A percentile compares a stretch with the other conserved stretches of the same genome.
Evolutionary conservation across 1,284 basidiomycete species (phyloP).

Genomic region (Heliocybe sulcata): DNA sequence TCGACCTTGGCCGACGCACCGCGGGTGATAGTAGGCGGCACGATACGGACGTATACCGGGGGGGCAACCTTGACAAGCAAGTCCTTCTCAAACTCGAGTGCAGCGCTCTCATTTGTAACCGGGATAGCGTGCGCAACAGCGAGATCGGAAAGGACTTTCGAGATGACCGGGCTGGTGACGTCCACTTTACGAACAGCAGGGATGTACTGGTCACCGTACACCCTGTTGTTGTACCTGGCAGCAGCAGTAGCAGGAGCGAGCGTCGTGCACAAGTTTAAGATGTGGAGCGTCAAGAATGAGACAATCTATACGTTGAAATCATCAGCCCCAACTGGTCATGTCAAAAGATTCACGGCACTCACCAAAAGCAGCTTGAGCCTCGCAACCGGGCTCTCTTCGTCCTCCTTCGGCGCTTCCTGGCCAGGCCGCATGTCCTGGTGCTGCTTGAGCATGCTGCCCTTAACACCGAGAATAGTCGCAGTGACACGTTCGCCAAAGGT

Average conservation of each 20-base stretch:
- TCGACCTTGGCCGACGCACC: slow-evolving; percentile 42
- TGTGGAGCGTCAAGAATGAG: slow-evolving; percentile 83
- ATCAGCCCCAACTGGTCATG: background rate
- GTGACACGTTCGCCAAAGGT: slow-evolving; percentile 39
- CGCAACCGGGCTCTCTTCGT: slow-evolving; percentile 74
- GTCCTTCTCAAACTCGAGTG: slow-evolving; percentile 17
- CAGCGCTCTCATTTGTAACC: background rate
- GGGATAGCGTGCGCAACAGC: slow-evolving; percentile 25
- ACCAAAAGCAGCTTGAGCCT: slow-evolving; percentile 87
- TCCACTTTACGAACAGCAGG: slow-evolving; percentile 49
- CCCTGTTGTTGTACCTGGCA: slow-evolving; percentile 37
- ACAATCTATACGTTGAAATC: slow-evolving; percentile 44
- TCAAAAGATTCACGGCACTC: slow-evolving; percentile 19
- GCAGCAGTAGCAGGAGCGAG: slow-evolving; percentile 71
- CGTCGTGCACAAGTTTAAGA: slow-evolving; percentile 91
- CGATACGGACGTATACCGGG: slow-evolving; percentile 53
- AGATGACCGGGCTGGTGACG: slow-evolving; percentile 52
- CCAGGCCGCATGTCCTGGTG: slow-evolving; percentile 2
- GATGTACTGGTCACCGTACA: slow-evolving; percentile 20
- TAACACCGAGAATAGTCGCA: slow-evolving; percentile 52
- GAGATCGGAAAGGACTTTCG: slow-evolving; percentile 53
- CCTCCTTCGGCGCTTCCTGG: slow-evolving; percentile 28
- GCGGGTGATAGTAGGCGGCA: slow-evolving; percentile 21
- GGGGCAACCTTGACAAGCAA: slow-evolving; percentile 70
- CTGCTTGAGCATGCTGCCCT: slow-evolving; percentile 46